These are phyloP conservation scores for Hymenoscyphus occultus DNA, from an alignment of 2,329 filamentous ascomycete genomes.

Conservation along the genomic window DNA sequence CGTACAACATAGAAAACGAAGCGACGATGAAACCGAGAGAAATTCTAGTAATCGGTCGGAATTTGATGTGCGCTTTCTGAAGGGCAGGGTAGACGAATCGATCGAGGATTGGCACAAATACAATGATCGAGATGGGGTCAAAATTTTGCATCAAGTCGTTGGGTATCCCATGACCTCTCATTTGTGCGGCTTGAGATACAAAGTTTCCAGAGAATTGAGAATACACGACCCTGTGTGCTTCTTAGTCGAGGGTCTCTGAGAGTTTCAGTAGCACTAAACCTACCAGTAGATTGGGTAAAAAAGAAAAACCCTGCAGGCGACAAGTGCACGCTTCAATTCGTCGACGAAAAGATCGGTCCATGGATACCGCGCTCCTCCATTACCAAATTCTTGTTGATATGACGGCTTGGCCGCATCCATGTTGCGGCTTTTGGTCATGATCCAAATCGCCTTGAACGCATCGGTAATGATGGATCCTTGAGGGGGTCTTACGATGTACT, in stretches of 20 bases:
- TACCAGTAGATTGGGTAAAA: constrained; percentile 63
- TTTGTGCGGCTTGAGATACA: constrained; percentile 52
- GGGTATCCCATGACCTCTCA: constrained; percentile 51
- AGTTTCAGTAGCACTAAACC: neutral
- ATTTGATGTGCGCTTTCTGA: constrained; percentile 50
- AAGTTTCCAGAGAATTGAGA: constrained; percentile 62
- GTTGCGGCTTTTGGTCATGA: constrained; percentile 48
- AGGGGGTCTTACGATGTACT: constrained; percentile 52
- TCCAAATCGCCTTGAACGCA: constrained; percentile 60
- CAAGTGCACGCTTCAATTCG: constrained; percentile 55
- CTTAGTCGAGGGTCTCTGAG: neutral
- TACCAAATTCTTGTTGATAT: constrained; percentile 53
- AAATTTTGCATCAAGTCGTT: constrained; percentile 62
- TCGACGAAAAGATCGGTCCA: constrained; percentile 66
- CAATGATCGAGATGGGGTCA: constrained; percentile 57
- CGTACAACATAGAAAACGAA: constrained; percentile 52
- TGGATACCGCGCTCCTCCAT: constrained; percentile 2
- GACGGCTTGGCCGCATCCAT: constrained; percentile 61
- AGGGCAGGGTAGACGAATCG: constrained; percentile 57
- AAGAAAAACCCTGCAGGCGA: constrained; percentile 54
- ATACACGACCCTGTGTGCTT: constrained; percentile 42
- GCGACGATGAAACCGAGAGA: constrained; percentile 60
- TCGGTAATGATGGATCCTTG: constrained; percentile 64
- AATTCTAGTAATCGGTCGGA: constrained; percentile 56
- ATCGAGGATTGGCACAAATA: constrained; percentile 52